phyloP scores from a whole-genome alignment of 73 alveolate genomes.

The Paramecium biaurelia region DNA sequence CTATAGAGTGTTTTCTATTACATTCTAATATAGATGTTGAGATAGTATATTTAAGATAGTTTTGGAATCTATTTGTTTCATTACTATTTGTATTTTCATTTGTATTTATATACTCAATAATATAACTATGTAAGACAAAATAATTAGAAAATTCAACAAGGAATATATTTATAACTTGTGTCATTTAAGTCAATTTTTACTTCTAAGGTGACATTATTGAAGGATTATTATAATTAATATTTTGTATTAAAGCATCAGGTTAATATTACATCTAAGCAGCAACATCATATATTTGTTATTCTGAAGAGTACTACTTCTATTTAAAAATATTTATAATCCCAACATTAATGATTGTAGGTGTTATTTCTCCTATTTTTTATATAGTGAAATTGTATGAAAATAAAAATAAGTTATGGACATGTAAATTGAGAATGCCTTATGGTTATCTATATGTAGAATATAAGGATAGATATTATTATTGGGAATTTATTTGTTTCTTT shows the following conservation, averaged over 20 bases:
- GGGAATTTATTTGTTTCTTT: not conserved
- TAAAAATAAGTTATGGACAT: not conserved
- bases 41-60: not conserved
- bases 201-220: not conserved
- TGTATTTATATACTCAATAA: not conserved
- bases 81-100: not conserved
- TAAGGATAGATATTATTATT: not conserved
- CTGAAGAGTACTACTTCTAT: not conserved
- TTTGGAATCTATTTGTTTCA: conserved; percentile 11
- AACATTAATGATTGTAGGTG: not conserved
- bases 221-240: not conserved
- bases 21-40: not conserved
- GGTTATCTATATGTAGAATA: conserved; percentile 8
- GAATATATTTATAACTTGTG: not conserved
- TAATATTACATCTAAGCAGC: not conserved
- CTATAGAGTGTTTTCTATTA: not conserved
- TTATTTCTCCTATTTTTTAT: not conserved
- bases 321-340: not conserved
- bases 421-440: not conserved
- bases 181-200: not conserved
- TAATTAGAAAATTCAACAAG: not conserved
- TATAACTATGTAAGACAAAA: not conserved
- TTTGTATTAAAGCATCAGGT: not conserved
- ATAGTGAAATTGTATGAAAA: not conserved
- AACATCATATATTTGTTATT: not conserved